Evolutionary conservation across 2,329 filamentous ascomycete genomes (phyloP).

Genomic region (Fusarium anthophilum): DNA sequence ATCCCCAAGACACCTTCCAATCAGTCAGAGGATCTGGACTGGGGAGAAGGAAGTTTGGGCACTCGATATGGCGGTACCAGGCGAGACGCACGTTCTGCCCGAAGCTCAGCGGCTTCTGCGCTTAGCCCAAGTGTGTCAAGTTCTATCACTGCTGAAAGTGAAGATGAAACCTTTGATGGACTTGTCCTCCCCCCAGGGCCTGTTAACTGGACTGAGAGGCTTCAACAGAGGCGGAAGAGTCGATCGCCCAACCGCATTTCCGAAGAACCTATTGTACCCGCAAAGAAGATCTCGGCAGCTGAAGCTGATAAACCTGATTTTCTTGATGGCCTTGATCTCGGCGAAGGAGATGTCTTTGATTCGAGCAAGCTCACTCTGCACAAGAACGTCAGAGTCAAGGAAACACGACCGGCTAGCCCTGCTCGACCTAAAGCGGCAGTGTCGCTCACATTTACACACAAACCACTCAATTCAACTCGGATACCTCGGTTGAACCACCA

Average conservation of each 20-base stretch:
- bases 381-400: conserved; percentile 90
- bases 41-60: conserved; percentile 92
- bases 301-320: conserved; percentile 76
- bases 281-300: conserved; percentile 47
- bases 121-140: conserved; percentile 94
- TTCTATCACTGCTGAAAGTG: conserved; percentile 89
- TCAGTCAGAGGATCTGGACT: conserved; percentile 83
- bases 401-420: conserved; percentile 73
- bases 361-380: conserved; percentile 84
- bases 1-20: conserved; percentile 70
- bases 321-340: conserved; percentile 86
- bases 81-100: conserved; percentile 79
- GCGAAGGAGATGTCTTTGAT: conserved; percentile 83
- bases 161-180: conserved; percentile 92
- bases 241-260: conserved; percentile 62
- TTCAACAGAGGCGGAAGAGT: conserved; percentile 75
- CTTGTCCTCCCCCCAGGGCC: conserved; percentile 85
- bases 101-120: conserved; percentile 87
- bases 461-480: conserved; percentile 69
- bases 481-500: conserved; percentile 81
- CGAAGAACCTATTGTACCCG: conserved; percentile 48
- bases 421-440: conserved; percentile 78
- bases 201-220: conserved; percentile 81
- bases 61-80: conserved; percentile 89
- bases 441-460: conserved; percentile 91